phyloP scores from a whole-genome alignment of 345 rosid species.

The Kernera saxatilis region DNA sequence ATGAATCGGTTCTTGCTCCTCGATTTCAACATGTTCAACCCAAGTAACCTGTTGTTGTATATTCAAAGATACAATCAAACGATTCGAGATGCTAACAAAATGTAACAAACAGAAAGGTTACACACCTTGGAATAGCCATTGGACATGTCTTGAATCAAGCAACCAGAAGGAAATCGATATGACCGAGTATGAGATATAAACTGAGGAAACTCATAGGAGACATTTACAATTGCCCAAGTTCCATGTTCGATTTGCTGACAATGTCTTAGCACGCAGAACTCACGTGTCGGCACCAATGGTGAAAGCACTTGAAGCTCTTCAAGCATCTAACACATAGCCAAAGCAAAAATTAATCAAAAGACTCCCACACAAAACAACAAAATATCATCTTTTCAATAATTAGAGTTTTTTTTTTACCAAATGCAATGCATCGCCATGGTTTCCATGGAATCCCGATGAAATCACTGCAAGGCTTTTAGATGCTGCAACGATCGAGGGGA shows the following conservation, averaged over 20 bases:
- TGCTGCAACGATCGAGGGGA: conserved; percentile 60
- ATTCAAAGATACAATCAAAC: background rate
- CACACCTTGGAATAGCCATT: conserved; percentile 93
- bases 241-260: conserved; percentile 89
- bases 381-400: background rate
- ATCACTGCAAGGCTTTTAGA: conserved; percentile 69
- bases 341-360: background rate
- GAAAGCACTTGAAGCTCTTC: conserved; percentile 93
- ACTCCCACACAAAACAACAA: background rate
- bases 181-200: conserved; percentile 49
- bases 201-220: conserved; percentile 76
- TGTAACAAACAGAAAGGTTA: background rate
- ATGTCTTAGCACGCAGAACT: conserved; percentile 64
- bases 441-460: conserved; percentile 50
- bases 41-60: conserved; percentile 58
- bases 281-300: conserved; percentile 67
- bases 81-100: background rate
- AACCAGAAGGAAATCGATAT: conserved; percentile 80
- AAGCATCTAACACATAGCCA: conserved; percentile 38
- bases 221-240: conserved; percentile 75
- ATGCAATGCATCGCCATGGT: conserved; percentile 38
- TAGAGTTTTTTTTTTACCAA: background rate
- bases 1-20: conserved; percentile 53
- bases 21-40: conserved; percentile 82
- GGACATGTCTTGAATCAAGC: conserved; percentile 90